Conservation (phyloP, 1,284 basidiomycete genomes). For the Fomitopsis betulina region DNA sequence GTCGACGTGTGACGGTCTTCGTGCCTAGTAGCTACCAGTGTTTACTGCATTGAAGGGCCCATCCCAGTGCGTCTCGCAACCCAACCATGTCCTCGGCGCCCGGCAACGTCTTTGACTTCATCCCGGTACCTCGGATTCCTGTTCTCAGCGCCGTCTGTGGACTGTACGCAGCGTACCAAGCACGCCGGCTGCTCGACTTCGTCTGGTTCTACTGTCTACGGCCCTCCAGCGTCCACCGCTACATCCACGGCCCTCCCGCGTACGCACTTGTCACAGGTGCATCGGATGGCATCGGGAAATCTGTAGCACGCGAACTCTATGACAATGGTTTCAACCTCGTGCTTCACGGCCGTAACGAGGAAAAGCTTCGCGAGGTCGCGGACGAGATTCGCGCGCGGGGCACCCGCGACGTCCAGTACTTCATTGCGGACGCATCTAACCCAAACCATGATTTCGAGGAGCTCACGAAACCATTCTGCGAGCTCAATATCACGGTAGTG, state of each 20-base stretch:
- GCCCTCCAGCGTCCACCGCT: background rate
- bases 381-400: slow-evolving; percentile 16
- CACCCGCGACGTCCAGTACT: slow-evolving; percentile 19
- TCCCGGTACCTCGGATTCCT: background rate
- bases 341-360: slow-evolving; percentile 26
- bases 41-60: no score
- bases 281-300: slow-evolving; percentile 28
- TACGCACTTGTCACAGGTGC: slow-evolving; percentile 28
- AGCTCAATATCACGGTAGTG: slow-evolving; percentile 5
- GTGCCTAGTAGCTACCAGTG: no score
- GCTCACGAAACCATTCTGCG: background rate
- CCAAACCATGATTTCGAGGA: slow-evolving; percentile 3
- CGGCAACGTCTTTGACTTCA: background rate
- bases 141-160: background rate
- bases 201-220: slow-evolving; percentile 3
- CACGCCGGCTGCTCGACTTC: background rate
- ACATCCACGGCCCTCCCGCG: slow-evolving; percentile 9
- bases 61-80: no score
- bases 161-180: background rate
- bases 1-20: no score
- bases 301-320: slow-evolving; percentile 22
- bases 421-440: slow-evolving; percentile 16
- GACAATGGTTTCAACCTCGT: slow-evolving; percentile 27
- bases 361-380: slow-evolving; percentile 21
- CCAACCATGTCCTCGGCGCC: background rate